These are phyloP conservation scores for Diospyros kaki DNA, from an alignment of 148 eudicot genomes.

Conservation along the genomic window DNA sequence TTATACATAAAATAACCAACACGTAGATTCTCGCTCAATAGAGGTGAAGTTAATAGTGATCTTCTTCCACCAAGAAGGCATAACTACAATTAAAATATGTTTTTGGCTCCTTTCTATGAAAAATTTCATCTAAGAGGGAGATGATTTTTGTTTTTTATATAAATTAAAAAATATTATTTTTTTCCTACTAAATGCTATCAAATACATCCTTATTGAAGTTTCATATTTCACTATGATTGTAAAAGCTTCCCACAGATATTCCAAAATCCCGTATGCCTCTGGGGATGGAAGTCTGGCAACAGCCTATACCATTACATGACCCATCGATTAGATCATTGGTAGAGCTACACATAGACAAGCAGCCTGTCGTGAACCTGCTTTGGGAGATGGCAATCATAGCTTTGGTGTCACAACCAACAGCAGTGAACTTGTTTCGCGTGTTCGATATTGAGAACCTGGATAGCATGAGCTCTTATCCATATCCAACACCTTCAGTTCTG, in stretches of 20 bases:
- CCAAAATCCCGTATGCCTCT: background rate
- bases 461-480: background rate
- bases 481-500: background rate
- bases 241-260: background rate
- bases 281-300: constrained; percentile 12
- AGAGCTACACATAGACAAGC: background rate
- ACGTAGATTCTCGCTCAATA: too few relatives aligned
- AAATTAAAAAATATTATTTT: too few relatives aligned
- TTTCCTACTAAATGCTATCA: too few relatives aligned
- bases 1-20: too few relatives aligned
- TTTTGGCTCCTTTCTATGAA: too few relatives aligned
- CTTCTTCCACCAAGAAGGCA: too few relatives aligned
- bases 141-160: too few relatives aligned
- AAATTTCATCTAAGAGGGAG: too few relatives aligned
- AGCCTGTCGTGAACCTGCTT: background rate
- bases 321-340: background rate
- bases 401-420: constrained; percentile 13
- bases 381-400: background rate
- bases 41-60: too few relatives aligned
- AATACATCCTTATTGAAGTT: constrained; percentile 8
- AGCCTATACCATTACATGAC: constrained; percentile 13
- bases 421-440: background rate
- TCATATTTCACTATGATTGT: background rate
- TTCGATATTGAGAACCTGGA: background rate
- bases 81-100: too few relatives aligned